These are phyloP conservation scores for Rhododendron molle DNA, from an alignment of 148 eudicot genomes.

Conservation along the genomic window DNA sequence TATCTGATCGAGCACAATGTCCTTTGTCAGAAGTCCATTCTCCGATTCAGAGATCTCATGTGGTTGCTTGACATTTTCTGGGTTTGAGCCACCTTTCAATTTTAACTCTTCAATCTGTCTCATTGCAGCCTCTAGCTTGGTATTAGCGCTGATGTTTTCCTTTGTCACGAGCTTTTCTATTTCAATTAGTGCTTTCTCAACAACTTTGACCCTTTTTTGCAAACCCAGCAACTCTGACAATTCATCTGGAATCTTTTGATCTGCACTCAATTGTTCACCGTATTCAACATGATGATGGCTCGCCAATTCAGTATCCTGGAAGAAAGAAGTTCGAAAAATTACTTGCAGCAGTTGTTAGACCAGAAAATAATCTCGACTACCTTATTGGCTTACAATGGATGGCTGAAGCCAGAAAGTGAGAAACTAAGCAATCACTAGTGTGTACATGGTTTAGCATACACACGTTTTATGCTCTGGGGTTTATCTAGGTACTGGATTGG, in stretches of 20 bases:
- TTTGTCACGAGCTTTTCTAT: conserved; percentile 40
- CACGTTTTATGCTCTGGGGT: neutral
- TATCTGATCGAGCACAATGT: conserved; percentile 81
- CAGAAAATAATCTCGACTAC: neutral
- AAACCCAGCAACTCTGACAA: conserved; percentile 45
- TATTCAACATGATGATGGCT: conserved; percentile 13
- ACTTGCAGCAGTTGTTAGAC: neutral
- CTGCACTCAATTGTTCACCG: conserved; percentile 21
- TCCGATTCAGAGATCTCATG: conserved; percentile 47
- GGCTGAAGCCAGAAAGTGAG: neutral
- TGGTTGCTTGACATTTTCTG: conserved; percentile 31
- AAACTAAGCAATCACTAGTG: neutral
- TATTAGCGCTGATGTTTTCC: conserved; percentile 42
- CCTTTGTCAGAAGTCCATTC: conserved; percentile 56
- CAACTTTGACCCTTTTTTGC: conserved; percentile 51
- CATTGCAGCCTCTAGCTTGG: conserved; percentile 56
- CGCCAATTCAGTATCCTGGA: conserved; percentile 38
- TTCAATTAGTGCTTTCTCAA: conserved; percentile 52
- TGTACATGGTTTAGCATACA: neutral
- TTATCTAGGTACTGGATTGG: neutral
- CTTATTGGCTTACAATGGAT: neutral
- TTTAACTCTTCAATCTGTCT: conserved; percentile 51
- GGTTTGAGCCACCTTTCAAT: conserved; percentile 43
- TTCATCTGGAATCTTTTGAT: conserved; percentile 17
- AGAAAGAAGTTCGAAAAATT: conserved; percentile 4